Percentiles rank a stretch among this genome's conserved stretches.
Evolutionary conservation across 306 rosid species (phyloP).

Genomic region (Medicago truncatula): DNA sequence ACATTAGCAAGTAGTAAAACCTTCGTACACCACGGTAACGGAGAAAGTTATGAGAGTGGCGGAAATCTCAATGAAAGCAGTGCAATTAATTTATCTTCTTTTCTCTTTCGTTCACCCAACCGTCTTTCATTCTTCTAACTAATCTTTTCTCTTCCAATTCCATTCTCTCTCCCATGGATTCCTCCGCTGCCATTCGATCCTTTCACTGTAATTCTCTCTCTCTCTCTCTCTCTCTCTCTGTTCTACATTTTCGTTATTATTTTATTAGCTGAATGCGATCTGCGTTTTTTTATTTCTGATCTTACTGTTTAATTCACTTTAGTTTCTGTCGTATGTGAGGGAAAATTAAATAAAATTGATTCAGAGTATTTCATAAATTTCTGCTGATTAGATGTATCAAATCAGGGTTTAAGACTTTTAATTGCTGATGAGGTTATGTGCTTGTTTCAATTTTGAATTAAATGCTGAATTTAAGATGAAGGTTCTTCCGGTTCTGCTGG

Average conservation of each 20-base stretch:
- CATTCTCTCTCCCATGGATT: slow-evolving; percentile 61
- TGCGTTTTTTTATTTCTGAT: slow-evolving; percentile 14
- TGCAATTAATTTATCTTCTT: slow-evolving; percentile 36
- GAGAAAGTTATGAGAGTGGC: slow-evolving; percentile 64
- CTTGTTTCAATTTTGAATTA: not conserved
- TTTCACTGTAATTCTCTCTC: slow-evolving; percentile 66
- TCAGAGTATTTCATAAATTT: not conserved
- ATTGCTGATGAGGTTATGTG: not conserved
- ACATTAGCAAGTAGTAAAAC: slow-evolving; percentile 44
- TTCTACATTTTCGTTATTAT: slow-evolving; percentile 2
- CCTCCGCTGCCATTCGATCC: slow-evolving; percentile 73
- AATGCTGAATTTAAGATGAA: slow-evolving; percentile 16
- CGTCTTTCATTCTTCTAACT: not conserved
- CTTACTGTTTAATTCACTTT: slow-evolving; percentile 33
- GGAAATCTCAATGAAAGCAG: slow-evolving; percentile 64
- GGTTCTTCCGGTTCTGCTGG: slow-evolving; percentile 1
- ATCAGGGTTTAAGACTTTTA: not conserved
- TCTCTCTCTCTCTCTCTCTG: slow-evolving; percentile 42
- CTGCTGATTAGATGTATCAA: not conserved
- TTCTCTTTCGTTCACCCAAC: not conserved
- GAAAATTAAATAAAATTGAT: not conserved
- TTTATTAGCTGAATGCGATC: not conserved
- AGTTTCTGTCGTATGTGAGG: not conserved
- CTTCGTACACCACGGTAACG: slow-evolving; percentile 38
- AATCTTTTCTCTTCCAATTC: slow-evolving; percentile 29